Evolutionary conservation across 371 early-diverging fungal species (phyloP), one percentile per base, ranked within the genome.

Genomic region (Rhizopus microsporus): DNA sequence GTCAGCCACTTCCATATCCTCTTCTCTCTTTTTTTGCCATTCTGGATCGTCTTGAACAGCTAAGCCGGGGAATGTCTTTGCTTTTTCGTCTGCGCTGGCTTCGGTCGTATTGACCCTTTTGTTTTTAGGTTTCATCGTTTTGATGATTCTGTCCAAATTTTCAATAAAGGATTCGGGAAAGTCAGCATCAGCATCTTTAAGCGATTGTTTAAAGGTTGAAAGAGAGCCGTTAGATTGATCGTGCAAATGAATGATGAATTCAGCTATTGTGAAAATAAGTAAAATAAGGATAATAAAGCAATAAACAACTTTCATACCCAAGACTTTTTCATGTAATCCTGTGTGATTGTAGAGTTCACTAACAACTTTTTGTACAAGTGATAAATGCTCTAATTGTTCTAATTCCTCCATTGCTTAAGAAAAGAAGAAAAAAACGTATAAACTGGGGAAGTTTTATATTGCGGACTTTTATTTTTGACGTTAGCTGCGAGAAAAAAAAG

Each of bases 321-420:
- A 53, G 7, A 79, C 87, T 72, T 92, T 94, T 76, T 97, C 97
- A 53, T 87, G 85, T 57, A 96, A 77, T n/a, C 93, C 95, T 10
- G 87, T 89, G 68, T 97, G 97, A 72, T 97, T 97, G 45, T 86
- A 69, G 30, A 98, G 77, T 73, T 98, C 99, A 60, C 83, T 89
- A 31, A 92, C 83, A 55, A 97, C 86, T 72, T 95, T 94, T 67
- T 88, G 85, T n/a, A 97, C 92, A 49, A 97, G 79, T 48, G 94
- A 90, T 53, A 95, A 83, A 56, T 88, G 83, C 68, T 96, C 98
- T 30, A 98, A 84, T 65, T 91, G 84, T 65, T 88, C 84, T 59
- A 93, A 68, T 59, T 89, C 92, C 17, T 80, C 82, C 81, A 82
- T 81, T 31, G 13, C 34, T 31, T 23, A 23, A 23, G 23, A 44